phyloP scores from a whole-genome alignment of 2,329 filamentous ascomycete species.

The Arthrobotrys iridis region DNA sequence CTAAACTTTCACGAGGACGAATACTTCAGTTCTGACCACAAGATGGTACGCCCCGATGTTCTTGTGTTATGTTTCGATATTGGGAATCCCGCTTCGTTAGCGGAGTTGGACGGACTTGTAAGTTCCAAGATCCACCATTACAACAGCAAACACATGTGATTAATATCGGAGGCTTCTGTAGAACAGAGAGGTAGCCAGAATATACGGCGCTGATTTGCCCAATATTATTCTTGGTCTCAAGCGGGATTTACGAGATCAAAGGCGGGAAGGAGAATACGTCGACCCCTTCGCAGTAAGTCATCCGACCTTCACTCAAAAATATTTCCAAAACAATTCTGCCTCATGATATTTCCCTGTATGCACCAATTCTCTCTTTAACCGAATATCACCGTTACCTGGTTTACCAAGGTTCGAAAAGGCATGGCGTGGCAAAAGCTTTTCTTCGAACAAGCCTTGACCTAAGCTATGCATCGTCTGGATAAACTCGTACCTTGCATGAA shows the following conservation, averaged over 20 bases:
- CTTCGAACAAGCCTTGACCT: neutral
- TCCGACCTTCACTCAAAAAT: neutral
- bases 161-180: neutral
- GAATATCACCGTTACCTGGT: constrained; percentile 18
- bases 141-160: too few relatives aligned
- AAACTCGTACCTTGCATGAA: constrained; percentile 15
- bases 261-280: constrained; percentile 18
- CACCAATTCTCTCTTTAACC: constrained; percentile 12
- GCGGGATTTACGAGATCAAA: constrained; percentile 23
- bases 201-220: constrained; percentile 16
- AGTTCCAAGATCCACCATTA: neutral
- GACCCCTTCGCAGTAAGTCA: constrained; percentile 29
- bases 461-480: neutral
- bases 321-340: neutral
- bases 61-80: constrained; percentile 40
- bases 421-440: constrained; percentile 29
- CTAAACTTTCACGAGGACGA: constrained; percentile 35
- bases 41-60: constrained; percentile 23
- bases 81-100: constrained; percentile 8
- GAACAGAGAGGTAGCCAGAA: constrained; percentile 15
- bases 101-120: constrained; percentile 10
- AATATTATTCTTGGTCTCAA: constrained; percentile 28
- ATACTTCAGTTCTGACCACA: constrained; percentile 23
- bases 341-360: constrained; percentile 1
- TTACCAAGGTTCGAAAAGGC: neutral